phyloP scores from a whole-genome alignment of 495 filamentous ascomycete genomes.

The Acidomyces sp. region DNA sequence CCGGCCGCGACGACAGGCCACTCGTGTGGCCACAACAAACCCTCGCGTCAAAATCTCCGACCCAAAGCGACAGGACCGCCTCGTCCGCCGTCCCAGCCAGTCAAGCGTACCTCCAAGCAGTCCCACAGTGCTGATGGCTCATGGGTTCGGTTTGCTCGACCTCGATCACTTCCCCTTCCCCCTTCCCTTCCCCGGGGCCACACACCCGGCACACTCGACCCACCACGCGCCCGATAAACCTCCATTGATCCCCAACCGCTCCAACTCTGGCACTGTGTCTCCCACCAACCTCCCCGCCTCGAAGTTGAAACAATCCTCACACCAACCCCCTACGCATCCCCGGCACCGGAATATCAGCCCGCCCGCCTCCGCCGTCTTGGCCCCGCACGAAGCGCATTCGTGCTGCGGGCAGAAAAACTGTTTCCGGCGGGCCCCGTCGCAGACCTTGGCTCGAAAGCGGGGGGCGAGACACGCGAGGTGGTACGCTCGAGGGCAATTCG shows the following conservation, averaged over 20 bases:
- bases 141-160: no score
- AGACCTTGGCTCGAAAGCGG: slow-evolving; percentile 27
- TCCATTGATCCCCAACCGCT: slow-evolving; percentile 36
- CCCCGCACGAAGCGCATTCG: slow-evolving; percentile 40
- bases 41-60: no score
- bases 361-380: slow-evolving; percentile 43
- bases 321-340: slow-evolving; percentile 44
- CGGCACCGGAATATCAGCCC: slow-evolving; percentile 48
- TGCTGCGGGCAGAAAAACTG: slow-evolving; percentile 46
- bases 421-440: slow-evolving; percentile 25
- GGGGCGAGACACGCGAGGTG: slow-evolving; percentile 40
- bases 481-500: slow-evolving; percentile 44
- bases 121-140: no score
- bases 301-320: slow-evolving; percentile 51
- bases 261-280: slow-evolving; percentile 37
- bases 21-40: no score
- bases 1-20: no score
- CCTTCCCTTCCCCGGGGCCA: no score
- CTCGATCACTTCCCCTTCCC: no score
- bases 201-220: slow-evolving; percentile 16
- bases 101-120: no score
- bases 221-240: slow-evolving; percentile 36
- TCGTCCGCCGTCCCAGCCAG: no score
- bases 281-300: slow-evolving; percentile 39
- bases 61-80: no score